Evolutionary conservation across 2,329 filamentous ascomycete genomes (phyloP).

Genomic region (Aspergillus novoparasiticus): DNA sequence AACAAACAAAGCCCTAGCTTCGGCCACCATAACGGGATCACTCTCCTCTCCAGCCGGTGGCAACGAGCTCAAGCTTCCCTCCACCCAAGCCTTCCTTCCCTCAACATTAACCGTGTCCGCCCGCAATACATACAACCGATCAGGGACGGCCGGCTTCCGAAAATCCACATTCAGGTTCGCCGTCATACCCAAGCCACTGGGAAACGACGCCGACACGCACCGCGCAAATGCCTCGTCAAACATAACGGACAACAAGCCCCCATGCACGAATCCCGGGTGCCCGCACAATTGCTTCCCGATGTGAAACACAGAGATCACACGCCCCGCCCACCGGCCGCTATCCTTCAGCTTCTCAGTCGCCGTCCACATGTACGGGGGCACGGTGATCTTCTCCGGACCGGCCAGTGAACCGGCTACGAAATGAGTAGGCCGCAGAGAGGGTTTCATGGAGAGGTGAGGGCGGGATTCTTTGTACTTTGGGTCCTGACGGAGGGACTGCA

Average conservation of each 20-base stretch:
- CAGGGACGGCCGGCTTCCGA: slow-evolving; percentile 35
- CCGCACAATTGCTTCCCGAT: slow-evolving; percentile 37
- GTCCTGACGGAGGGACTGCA: slow-evolving; percentile 64
- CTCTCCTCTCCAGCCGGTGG: slow-evolving; percentile 19
- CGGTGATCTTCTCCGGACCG: slow-evolving; percentile 71
- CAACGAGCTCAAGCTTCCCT: slow-evolving; percentile 31
- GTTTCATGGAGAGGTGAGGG: slow-evolving; percentile 81
- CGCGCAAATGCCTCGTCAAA: slow-evolving; percentile 43
- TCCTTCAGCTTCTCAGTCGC: slow-evolving; percentile 11
- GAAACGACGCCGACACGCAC: slow-evolving; percentile 35
- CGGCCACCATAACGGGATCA: slow-evolving; percentile 34
- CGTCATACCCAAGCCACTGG: slow-evolving; percentile 39
- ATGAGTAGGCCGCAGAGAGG: slow-evolving; percentile 67
- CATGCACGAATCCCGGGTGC: slow-evolving; percentile 40
- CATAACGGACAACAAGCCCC: slow-evolving; percentile 36
- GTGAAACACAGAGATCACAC: slow-evolving; percentile 34
- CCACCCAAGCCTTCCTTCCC: slow-evolving; percentile 42
- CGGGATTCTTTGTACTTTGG: slow-evolving; percentile 70
- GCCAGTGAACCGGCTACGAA: slow-evolving; percentile 77
- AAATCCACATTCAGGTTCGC: slow-evolving; percentile 42
- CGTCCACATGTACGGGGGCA: slow-evolving; percentile 66
- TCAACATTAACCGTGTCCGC: slow-evolving; percentile 37
- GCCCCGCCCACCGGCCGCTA: slow-evolving; percentile 3
- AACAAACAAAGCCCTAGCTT: slow-evolving; percentile 42
- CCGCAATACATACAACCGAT: slow-evolving; percentile 35